These are phyloP conservation scores for Mortierella hygrophila DNA, from an alignment of 192 early-diverging fungal genomes.

Conservation along the genomic window DNA sequence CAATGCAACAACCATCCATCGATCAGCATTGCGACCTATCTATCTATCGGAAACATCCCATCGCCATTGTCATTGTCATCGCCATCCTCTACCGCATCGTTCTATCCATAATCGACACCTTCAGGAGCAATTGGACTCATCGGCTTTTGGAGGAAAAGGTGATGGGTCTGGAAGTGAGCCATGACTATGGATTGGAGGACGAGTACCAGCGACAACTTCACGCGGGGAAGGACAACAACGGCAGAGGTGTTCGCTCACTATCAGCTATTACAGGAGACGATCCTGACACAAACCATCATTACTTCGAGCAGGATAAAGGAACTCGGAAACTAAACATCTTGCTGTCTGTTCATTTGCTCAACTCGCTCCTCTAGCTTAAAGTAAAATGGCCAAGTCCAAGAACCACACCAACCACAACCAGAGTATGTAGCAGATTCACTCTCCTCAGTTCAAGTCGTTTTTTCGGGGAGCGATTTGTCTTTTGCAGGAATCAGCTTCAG, in stretches of 20 bases:
- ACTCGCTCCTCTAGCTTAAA: conserved; percentile 38
- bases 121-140: not conserved
- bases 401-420: conserved; percentile 99
- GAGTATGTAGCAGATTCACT: conserved; percentile 69
- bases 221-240: too few relatives aligned
- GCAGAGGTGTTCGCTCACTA: not conserved
- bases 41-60: not conserved
- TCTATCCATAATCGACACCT: not conserved
- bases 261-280: not conserved
- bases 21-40: not conserved
- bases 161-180: too few relatives aligned
- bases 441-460: not conserved
- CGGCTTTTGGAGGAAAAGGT: not conserved
- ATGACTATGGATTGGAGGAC: too few relatives aligned
- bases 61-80: not conserved
- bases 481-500: not conserved
- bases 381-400: conserved; percentile 90
- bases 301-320: not conserved
- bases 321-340: not conserved
- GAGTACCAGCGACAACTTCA: too few relatives aligned
- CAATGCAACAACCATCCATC: conserved; percentile 12
- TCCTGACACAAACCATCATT: not conserved
- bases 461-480: not conserved
- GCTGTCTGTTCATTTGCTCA: conserved; percentile 10
- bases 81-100: not conserved